phyloP scores from a whole-genome alignment of 257 asterid genomes.

The Penstemon davidsonii region DNA sequence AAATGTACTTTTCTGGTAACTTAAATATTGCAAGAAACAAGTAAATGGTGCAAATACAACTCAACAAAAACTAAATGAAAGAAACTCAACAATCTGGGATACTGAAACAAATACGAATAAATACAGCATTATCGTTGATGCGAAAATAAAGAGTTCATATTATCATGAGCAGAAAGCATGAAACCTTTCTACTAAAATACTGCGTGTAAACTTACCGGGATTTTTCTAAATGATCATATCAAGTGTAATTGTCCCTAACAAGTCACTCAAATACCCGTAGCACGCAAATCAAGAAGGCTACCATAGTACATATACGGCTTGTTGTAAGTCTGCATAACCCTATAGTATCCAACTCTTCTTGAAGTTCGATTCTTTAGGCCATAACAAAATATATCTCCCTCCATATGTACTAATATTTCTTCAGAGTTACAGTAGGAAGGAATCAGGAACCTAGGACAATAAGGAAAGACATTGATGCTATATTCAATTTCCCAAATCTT shows the following conservation, averaged over 20 bases:
- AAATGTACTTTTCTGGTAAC: no score
- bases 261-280: not conserved
- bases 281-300: conserved; percentile 30
- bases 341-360: conserved; percentile 31
- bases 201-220: not conserved
- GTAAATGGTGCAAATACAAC: no score
- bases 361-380: conserved; percentile 24
- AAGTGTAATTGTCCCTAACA: not conserved
- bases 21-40: no score
- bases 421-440: conserved; percentile 38
- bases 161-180: not conserved
- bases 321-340: conserved; percentile 39
- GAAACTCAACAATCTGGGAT: no score
- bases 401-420: conserved; percentile 45
- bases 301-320: conserved; percentile 37
- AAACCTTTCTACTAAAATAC: not conserved
- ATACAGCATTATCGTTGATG: not conserved
- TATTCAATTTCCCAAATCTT: conserved; percentile 38
- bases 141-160: not conserved
- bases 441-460: conserved; percentile 39
- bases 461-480: conserved; percentile 37
- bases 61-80: no score
- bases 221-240: not conserved
- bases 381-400: conserved; percentile 38
- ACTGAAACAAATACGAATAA: not conserved